Conservation (phyloP, 495 filamentous ascomycete species). For the Aspergillus coremiiformis region DNA sequence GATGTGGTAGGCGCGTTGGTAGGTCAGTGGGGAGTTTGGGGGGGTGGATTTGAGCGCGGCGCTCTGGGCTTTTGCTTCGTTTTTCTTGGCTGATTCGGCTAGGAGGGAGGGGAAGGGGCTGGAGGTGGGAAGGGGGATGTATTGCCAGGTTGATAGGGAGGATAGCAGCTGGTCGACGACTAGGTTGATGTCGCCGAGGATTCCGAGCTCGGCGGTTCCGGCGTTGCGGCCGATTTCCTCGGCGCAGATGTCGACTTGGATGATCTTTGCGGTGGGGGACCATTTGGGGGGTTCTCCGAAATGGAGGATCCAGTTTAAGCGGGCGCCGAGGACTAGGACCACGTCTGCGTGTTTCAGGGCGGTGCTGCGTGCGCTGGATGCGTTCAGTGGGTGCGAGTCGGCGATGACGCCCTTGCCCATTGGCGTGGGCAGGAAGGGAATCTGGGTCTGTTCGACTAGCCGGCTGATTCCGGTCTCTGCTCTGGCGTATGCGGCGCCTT, state of each 20-base stretch:
- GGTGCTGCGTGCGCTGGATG: conserved; percentile 49
- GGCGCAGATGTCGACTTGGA: conserved; percentile 53
- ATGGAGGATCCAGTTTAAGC: conserved; percentile 60
- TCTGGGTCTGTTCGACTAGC: conserved; percentile 43
- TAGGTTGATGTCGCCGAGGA: conserved; percentile 47
- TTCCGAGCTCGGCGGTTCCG: conserved; percentile 39
- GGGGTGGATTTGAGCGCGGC: conserved; percentile 29
- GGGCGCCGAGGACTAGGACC: conserved; percentile 52
- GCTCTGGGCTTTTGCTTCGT: conserved; percentile 37
- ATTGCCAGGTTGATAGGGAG: conserved; percentile 39
- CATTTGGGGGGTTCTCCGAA: conserved; percentile 55
- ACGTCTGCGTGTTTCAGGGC: conserved; percentile 53
- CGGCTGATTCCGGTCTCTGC: conserved; percentile 41
- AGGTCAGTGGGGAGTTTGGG: conserved; percentile 41
- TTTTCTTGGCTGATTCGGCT: conserved; percentile 37
- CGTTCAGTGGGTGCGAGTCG: conserved; percentile 50
- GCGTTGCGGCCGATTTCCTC: conserved; percentile 49
- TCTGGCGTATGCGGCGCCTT: conserved; percentile 53
- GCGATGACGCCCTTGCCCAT: conserved; percentile 59
- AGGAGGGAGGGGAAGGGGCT: conserved; percentile 27
- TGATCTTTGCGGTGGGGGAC: conserved; percentile 44
- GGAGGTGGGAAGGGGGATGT: conserved; percentile 30
- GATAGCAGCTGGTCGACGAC: conserved; percentile 43
- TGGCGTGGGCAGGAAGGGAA: conserved; percentile 56
- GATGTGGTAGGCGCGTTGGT: conserved; percentile 47